phyloP scores from a whole-genome alignment of 164 flowering plant species.

The Magnolia sinica region DNA sequence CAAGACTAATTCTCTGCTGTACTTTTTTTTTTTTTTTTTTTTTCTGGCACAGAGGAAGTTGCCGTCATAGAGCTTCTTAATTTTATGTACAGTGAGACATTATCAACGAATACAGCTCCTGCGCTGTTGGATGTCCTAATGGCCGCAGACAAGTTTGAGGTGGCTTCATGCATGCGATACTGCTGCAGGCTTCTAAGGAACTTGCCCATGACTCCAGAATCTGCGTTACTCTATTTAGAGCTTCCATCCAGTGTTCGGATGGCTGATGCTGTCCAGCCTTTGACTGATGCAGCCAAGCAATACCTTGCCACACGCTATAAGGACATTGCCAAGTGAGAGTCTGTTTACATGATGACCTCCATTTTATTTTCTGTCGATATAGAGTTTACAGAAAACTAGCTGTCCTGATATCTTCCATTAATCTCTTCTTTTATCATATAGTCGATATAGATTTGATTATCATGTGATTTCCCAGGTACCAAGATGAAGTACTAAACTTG shows the following conservation, averaged over 20 bases:
- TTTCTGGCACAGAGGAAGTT: slow-evolving; percentile 70
- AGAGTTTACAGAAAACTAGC: background rate
- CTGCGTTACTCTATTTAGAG: slow-evolving; percentile 88
- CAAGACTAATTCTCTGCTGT: no score
- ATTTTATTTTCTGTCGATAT: background rate
- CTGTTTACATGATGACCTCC: background rate
- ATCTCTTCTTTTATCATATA: background rate
- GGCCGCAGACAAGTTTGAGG: slow-evolving; percentile 99
- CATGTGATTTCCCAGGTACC: slow-evolving; percentile 44
- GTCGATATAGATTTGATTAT: background rate
- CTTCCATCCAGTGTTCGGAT: slow-evolving; percentile 91
- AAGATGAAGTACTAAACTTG: slow-evolving; percentile 73
- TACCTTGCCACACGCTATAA: slow-evolving; percentile 76
- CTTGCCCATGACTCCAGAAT: slow-evolving; percentile 86
- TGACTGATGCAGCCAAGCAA: slow-evolving; percentile 87
- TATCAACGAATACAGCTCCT: slow-evolving; percentile 59
- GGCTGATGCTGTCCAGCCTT: slow-evolving; percentile 84
- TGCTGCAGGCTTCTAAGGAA: slow-evolving; percentile 68
- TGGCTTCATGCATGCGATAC: slow-evolving; percentile 93
- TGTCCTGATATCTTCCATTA: background rate
- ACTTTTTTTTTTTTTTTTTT: no score
- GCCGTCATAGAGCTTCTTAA: slow-evolving; percentile 92
- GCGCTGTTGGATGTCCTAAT: slow-evolving; percentile 86
- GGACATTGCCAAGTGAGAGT: slow-evolving; percentile 66
- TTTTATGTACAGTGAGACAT: slow-evolving; percentile 84